phyloP scores from a whole-genome alignment of 2,329 filamentous ascomycete genomes.

The Claviceps paspali region DNA sequence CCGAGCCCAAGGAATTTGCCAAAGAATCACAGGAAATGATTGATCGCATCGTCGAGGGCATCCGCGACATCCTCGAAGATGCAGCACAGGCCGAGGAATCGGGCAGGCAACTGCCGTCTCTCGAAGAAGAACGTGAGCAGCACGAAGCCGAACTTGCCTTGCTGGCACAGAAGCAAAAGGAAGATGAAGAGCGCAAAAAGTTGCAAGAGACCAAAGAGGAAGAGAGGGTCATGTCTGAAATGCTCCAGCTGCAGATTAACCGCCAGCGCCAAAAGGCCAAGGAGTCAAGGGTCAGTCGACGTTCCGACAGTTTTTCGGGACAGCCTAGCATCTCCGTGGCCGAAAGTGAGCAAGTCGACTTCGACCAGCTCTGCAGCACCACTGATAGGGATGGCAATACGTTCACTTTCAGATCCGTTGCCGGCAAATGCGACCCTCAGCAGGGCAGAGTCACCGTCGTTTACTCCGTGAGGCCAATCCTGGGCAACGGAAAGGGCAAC shows the following conservation, averaged over 20 bases:
- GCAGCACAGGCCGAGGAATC: slow-evolving; percentile 64
- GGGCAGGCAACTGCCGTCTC: slow-evolving; percentile 62
- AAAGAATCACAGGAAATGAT: slow-evolving; percentile 43
- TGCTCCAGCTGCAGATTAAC: slow-evolving; percentile 58
- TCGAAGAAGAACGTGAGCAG: slow-evolving; percentile 76
- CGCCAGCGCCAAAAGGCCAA: slow-evolving; percentile 49
- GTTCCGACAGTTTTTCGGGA: slow-evolving; percentile 21
- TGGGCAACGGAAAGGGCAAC: slow-evolving; percentile 36
- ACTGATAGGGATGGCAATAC: slow-evolving; percentile 48
- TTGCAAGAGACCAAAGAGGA: slow-evolving; percentile 48
- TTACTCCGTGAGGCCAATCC: slow-evolving; percentile 57
- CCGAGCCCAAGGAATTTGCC: slow-evolving; percentile 37
- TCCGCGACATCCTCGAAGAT: slow-evolving; percentile 69
- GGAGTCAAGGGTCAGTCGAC: slow-evolving; percentile 48
- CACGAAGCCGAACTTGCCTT: slow-evolving; percentile 60
- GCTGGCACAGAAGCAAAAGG: slow-evolving; percentile 40
- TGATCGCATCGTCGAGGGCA: slow-evolving; percentile 50
- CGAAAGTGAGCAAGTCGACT: slow-evolving; percentile 31
- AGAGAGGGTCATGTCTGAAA: slow-evolving; percentile 51
- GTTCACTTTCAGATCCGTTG: slow-evolving; percentile 55
- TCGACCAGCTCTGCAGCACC: slow-evolving; percentile 51
- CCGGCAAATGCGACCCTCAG: slow-evolving; percentile 51
- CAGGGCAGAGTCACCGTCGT: slow-evolving; percentile 51
- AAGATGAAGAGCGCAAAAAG: slow-evolving; percentile 36
- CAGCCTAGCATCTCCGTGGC: slow-evolving; percentile 15